Evolutionary conservation across 1,139 yeast species (phyloP).

Genomic region (Saccharomycopsis hybrid): DNA sequence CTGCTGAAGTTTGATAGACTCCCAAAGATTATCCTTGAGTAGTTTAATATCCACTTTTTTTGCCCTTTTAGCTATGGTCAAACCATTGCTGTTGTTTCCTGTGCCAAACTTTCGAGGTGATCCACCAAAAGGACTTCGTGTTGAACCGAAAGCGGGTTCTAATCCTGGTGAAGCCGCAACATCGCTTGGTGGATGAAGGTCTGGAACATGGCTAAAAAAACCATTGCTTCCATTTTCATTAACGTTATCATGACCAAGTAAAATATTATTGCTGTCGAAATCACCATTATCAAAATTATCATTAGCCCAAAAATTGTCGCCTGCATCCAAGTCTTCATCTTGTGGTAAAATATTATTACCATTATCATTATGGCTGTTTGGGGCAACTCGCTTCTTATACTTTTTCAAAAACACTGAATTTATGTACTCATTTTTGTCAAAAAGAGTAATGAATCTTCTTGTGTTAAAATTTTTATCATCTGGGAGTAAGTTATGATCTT

Average conservation of each 20-base stretch:
- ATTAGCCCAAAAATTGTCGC: not conserved
- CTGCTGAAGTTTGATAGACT: conserved; percentile 31
- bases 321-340: not conserved
- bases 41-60: conserved; percentile 77
- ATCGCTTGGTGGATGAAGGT: not conserved
- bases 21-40: conserved; percentile 83
- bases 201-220: not conserved
- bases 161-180: not conserved
- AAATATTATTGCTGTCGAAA: conserved; percentile 37
- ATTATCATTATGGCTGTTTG: not conserved
- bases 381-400: not conserved
- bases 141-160: not conserved
- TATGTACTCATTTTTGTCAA: conserved; percentile 34
- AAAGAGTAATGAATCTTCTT: conserved; percentile 40
- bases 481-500: conserved; percentile 34
- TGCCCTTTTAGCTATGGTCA: conserved; percentile 72
- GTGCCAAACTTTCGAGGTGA: not conserved
- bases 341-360: too few species aligned
- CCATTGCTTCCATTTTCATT: conserved; percentile 24
- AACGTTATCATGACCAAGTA: conserved; percentile 33
- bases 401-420: conserved; percentile 21
- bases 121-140: conserved; percentile 2
- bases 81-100: conserved; percentile 21
- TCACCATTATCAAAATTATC: not conserved
- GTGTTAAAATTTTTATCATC: conserved; percentile 48